Evolutionary conservation across 2,329 filamentous ascomycete genomes (phyloP).

Genomic region (Ophiocordyceps polyrhachis-furcata): DNA sequence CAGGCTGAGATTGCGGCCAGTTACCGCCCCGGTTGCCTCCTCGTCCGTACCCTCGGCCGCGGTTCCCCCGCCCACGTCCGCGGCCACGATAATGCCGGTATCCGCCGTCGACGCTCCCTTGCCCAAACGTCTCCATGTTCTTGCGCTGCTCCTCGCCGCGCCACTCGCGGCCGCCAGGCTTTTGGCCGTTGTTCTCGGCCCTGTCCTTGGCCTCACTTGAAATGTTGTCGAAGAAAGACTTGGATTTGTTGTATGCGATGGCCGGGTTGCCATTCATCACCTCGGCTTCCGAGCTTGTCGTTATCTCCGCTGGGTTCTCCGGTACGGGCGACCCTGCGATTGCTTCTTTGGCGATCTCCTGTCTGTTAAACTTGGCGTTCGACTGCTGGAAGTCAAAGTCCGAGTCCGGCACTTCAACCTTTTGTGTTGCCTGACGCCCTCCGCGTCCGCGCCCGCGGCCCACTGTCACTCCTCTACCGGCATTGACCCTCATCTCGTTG

Average conservation of each 20-base stretch:
- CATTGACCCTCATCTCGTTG: slow-evolving; percentile 55
- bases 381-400: slow-evolving; percentile 74
- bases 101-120: slow-evolving; percentile 77
- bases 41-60: slow-evolving; percentile 20
- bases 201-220: slow-evolving; percentile 85
- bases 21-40: slow-evolving; percentile 24
- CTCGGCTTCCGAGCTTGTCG: slow-evolving; percentile 18
- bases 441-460: slow-evolving; percentile 32
- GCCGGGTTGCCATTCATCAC: slow-evolving; percentile 23
- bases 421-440: slow-evolving; percentile 29
- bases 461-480: slow-evolving; percentile 28
- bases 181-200: slow-evolving; percentile 48
- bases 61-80: slow-evolving; percentile 50
- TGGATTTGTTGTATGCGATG: slow-evolving; percentile 63
- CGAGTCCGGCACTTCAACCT: slow-evolving; percentile 73
- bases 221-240: slow-evolving; percentile 96
- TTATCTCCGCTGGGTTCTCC: slow-evolving; percentile 26
- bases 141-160: slow-evolving; percentile 82
- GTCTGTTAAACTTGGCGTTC: slow-evolving; percentile 29
- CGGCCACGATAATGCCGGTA: slow-evolving; percentile 64
- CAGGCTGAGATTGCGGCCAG: slow-evolving; percentile 13
- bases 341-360: slow-evolving; percentile 61
- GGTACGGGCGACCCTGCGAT: slow-evolving; percentile 55
- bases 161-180: slow-evolving; percentile 70
- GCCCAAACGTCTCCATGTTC: slow-evolving; percentile 95